Evolutionary conservation across 202 grass and related monocot genomes (phyloP).

Genomic region (Setaria viridis): DNA sequence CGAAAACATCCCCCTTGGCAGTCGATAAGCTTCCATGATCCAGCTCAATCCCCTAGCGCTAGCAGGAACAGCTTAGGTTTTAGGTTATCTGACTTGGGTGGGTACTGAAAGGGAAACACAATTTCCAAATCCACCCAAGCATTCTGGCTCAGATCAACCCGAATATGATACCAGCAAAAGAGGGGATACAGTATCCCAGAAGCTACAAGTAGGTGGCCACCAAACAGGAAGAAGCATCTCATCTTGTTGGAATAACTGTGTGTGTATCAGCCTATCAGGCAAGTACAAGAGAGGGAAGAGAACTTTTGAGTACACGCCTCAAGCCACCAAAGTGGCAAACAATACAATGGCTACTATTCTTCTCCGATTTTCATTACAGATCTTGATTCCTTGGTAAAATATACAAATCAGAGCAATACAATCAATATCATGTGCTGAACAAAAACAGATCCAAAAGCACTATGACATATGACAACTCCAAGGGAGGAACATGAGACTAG

Average conservation of each 20-base stretch:
- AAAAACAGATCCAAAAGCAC: neutral
- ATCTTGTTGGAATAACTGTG: neutral
- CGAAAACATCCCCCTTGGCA: too few relatives aligned
- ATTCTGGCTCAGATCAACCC: neutral
- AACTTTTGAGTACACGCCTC: neutral
- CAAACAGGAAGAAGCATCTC: constrained; percentile 13
- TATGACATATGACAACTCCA: neutral
- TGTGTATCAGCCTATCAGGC: neutral
- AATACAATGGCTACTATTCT: neutral
- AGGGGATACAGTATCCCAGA: neutral
- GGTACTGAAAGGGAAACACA: neutral
- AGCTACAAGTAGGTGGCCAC: neutral
- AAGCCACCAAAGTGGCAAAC: neutral
- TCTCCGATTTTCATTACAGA: neutral
- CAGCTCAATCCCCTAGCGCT: neutral
- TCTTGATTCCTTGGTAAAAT: constrained; percentile 23
- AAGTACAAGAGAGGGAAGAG: neutral
- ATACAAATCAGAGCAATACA: constrained; percentile 37
- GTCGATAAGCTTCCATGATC: too few relatives aligned
- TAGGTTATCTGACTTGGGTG: neutral
- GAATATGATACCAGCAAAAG: constrained; percentile 13
- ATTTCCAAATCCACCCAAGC: neutral
- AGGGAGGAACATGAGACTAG: neutral
- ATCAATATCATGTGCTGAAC: neutral
- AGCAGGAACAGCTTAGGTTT: neutral